Evolutionary conservation across 306 rosid genomes (phyloP), one percentile per base, ranked within the genome.

Genomic region (Prunus campanulata): DNA sequence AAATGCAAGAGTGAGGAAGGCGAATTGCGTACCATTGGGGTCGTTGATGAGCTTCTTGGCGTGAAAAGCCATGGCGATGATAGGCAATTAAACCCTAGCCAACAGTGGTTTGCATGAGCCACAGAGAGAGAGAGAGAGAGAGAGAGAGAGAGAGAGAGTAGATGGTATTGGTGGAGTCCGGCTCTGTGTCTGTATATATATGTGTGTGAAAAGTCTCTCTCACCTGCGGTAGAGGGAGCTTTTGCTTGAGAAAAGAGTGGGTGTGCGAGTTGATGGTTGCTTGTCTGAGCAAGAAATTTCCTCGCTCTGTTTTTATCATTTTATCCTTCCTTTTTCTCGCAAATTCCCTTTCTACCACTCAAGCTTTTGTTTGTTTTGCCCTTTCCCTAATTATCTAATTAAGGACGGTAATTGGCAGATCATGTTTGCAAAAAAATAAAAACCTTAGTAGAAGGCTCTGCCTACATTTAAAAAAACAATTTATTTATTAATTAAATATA

Each of bases 41-140:
- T 92, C 81, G 88, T 91, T 88, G 90, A 92, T 92, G 85, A 95
- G 89, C 92, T 91, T 95, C 93, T 92, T 92, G 35, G 82, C 85
- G 27, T 82, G 88, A 61, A 84, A 85, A 74, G 90, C 87, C 99
- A 94, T 95, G 22, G 68, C 68, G 85, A 79, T 74, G 78, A 55
- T 66, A 81, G 82, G 73, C 64, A 29, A 30, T 74, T 13, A 77
- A 91, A 87, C 90, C 95, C 92, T 89, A 74, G 70, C 49, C 12
- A 79, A 74, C 77, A 72, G 77, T 51, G 83, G 56, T 74, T 76
- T 79, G 89, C 95, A 86, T 86, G 89, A 70, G 56, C 47, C 25
- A n/a, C 7, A 64, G 54, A 12, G 66, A 56, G 75, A 12, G 54
- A 48, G 71, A 63, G 64, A 51, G 47, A 22, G 74, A 69, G 72